Conservation (phyloP, 352 stramenopile species). For the Phytophthora brassicae region DNA sequence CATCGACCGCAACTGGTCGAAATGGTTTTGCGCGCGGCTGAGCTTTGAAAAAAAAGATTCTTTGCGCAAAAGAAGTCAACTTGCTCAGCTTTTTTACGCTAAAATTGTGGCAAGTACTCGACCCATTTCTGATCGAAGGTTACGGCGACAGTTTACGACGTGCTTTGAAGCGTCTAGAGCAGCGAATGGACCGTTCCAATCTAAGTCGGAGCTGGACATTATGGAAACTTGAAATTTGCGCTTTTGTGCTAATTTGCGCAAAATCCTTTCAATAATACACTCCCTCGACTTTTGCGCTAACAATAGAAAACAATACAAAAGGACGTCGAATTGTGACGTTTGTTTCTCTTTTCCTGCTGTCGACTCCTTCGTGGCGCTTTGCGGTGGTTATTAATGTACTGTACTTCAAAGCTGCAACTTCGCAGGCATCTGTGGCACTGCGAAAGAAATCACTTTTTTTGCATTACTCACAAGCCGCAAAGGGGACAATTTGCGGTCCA, state of each 20-base stretch:
- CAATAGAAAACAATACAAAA: no score
- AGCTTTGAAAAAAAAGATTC: slow-evolving; percentile 12
- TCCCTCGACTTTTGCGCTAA: no score
- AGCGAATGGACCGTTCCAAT: slow-evolving; percentile 3
- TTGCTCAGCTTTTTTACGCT: slow-evolving; percentile 1
- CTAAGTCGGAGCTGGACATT: slow-evolving; percentile 4
- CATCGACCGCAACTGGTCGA: slow-evolving; percentile 45
- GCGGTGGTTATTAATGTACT: no score
- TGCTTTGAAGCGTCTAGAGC: background rate
- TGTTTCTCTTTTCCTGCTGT: no score
- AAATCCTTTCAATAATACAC: no score
- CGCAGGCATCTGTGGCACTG: background rate
- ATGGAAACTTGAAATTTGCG: no score
- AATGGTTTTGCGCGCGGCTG: slow-evolving; percentile 38
- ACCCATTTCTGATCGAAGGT: slow-evolving; percentile 25
- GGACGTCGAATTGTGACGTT: no score
- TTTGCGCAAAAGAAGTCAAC: slow-evolving; percentile 14
- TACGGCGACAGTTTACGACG: background rate
- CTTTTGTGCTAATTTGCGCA: no score
- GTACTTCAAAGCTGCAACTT: no score
- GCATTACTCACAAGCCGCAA: no score
- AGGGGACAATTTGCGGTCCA: no score
- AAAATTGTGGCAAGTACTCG: no score
- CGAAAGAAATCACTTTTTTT: slow-evolving; percentile 27
- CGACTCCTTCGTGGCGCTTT: slow-evolving; percentile 10